Base-by-base conservation (phyloP, 768 basidiomycete species). In the Leccinum aurantiacum region DNA sequence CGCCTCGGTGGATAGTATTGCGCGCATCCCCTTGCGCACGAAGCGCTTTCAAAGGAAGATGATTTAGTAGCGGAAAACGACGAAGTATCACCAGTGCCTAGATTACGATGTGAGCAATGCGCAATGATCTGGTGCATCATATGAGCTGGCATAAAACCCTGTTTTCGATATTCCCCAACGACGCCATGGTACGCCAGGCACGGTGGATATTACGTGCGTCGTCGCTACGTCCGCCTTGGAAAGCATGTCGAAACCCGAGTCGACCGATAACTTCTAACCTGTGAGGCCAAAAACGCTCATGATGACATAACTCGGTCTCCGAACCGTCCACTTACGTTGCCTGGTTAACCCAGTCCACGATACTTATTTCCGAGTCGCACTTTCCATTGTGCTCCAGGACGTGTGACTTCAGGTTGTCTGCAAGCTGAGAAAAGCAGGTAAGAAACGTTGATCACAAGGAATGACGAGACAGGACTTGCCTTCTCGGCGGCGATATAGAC, bases 1-100 rank as follows among this genome's bases (percentile, higher is more conserved):
- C 14, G 0, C 63, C 63, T 22, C 41, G 13, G 10, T 63, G 62
- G 33, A 63, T 63, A n/a, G 62, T 63, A 25, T 60, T 51, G 31
- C 62, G 62, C 22, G 61, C 62, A n/a, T 61, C 54, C 46, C 54
- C 60, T 57, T 63, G 62, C 6, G 53, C 35, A 29, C 50, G 50
- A 38, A 63, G 60, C 24, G 54, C 25, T 41, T 60, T 63, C 52
- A 60, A 15, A 51, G 59, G 59, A 24, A 60, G 35, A 46, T 60
- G 8, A n/a, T 56, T 56, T 13, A 60, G 33, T 15, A 60, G 1
- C 6, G 59, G 59, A 27, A 60, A 60, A 25, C 54, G 48, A 33
- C 59, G 59, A 41, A 60, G 37, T 22, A 51, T 51, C 48, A 56
- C 33, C 22, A 56, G 6, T 1, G 27, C 54, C 59, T 60, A 37